Conservation (phyloP, 345 rosid species). For the Streptanthus diversifolius region DNA sequence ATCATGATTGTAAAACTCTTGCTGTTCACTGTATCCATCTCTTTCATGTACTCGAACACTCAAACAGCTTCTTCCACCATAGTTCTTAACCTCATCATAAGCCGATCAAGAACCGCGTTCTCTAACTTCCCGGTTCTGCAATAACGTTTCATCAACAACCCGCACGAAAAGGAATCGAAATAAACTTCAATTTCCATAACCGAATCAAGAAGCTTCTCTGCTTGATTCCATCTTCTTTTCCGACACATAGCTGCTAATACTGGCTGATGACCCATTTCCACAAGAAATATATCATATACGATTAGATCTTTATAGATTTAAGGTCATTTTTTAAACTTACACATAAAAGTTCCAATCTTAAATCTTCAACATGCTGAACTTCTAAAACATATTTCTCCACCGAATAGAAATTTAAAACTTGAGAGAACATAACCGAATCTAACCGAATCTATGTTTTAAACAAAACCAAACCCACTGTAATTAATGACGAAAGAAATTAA, state of each 20-base stretch:
- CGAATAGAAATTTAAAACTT: too few relatives aligned
- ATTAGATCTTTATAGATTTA: too few relatives aligned
- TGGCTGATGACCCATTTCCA: too few relatives aligned
- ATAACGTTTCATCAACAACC: constrained; percentile 47
- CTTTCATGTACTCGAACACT: constrained; percentile 55
- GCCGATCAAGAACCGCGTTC: constrained; percentile 46
- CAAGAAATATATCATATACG: too few relatives aligned
- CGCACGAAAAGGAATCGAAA: constrained; percentile 47
- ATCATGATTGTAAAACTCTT: constrained; percentile 49
- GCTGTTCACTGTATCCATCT: constrained; percentile 34
- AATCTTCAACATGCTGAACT: too few relatives aligned
- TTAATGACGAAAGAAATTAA: too few relatives aligned
- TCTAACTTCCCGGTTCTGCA: constrained; percentile 45
- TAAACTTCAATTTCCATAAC: constrained; percentile 45
- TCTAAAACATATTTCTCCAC: too few relatives aligned
- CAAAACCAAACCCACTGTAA: too few relatives aligned
- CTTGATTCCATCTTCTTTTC: constrained; percentile 15
- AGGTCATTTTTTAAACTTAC: too few relatives aligned
- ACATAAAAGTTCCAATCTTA: too few relatives aligned
- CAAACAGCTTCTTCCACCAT: constrained; percentile 46
- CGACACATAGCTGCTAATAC: constrained; percentile 42
- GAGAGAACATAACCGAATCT: too few relatives aligned
- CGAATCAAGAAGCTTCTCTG: constrained; percentile 14
- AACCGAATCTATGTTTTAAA: too few relatives aligned
- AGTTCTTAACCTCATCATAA: constrained; percentile 34